These are phyloP conservation scores for Pogostemon cablin DNA, from an alignment of 257 asterid species.

Conservation along the genomic window DNA sequence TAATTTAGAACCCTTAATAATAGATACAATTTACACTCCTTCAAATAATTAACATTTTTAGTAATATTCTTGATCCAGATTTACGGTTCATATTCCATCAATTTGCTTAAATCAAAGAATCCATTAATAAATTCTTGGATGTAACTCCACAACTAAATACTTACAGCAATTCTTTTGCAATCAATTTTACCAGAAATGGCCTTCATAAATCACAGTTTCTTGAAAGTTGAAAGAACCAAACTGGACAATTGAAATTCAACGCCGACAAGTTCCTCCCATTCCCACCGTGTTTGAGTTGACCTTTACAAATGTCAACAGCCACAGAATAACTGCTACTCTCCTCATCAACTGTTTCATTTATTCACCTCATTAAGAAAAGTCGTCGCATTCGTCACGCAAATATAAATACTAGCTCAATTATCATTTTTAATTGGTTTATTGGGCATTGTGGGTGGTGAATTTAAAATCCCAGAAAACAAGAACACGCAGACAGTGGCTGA, in stretches of 20 bases:
- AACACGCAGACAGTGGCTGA: conserved; percentile 6
- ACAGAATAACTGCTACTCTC: background rate
- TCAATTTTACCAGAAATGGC: too few species aligned
- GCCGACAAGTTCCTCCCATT: background rate
- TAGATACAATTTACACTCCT: too few species aligned
- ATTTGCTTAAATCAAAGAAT: too few species aligned
- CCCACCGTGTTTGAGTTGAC: background rate
- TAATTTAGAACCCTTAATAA: too few species aligned
- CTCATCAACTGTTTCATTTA: background rate
- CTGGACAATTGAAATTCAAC: background rate
- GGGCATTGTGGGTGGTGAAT: conserved; percentile 27
- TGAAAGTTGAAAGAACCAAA: background rate
- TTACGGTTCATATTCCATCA: too few species aligned
- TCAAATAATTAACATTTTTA: too few species aligned
- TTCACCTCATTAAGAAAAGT: background rate
- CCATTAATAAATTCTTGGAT: too few species aligned
- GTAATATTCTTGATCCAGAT: too few species aligned
- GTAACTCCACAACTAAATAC: too few species aligned
- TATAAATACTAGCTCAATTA: background rate
- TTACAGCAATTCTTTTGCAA: too few species aligned
- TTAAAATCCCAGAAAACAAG: conserved; percentile 18
- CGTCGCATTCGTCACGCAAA: background rate
- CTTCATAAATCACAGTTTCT: background rate
- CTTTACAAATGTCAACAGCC: background rate
- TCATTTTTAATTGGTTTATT: conserved; percentile 2